Percentiles rank a stretch among this genome's conserved stretches.
Evolutionary conservation across 768 basidiomycete species (phyloP).

Genomic region (Podaxis pistillaris): DNA sequence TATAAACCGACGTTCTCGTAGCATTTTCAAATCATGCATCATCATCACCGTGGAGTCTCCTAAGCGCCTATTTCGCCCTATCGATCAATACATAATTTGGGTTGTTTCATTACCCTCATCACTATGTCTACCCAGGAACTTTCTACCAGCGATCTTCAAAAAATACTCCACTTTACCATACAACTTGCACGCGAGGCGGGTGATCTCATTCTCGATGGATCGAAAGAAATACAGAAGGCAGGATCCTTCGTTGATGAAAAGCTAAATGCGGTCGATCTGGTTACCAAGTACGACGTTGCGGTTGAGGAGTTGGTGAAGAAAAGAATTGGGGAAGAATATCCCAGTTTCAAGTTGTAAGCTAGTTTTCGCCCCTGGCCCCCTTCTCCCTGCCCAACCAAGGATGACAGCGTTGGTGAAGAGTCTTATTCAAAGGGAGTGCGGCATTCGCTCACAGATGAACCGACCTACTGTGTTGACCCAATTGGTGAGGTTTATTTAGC

Average conservation of each 20-base stretch:
- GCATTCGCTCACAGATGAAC: constrained; percentile 74
- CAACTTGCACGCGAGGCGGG: constrained; percentile 77
- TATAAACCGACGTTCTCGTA: no score
- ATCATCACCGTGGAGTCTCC: background rate
- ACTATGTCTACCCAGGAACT: constrained; percentile 36
- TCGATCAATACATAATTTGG: constrained; percentile 6
- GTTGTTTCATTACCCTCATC: constrained; percentile 8
- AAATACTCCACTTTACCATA: constrained; percentile 66
- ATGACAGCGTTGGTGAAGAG: constrained; percentile 87
- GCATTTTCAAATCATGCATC: background rate
- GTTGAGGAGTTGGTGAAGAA: constrained; percentile 84
- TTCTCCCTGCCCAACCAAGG: background rate
- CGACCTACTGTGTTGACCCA: constrained; percentile 96
- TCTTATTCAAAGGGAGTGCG: constrained; percentile 77
- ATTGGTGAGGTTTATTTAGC: constrained; percentile 55
- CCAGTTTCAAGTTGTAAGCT: constrained; percentile 78
- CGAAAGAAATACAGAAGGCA: constrained; percentile 62
- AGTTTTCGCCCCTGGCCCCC: background rate
- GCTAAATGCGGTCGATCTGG: constrained; percentile 92
- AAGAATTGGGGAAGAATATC: constrained; percentile 65
- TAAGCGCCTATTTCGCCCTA: background rate
- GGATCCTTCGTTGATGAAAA: constrained; percentile 67
- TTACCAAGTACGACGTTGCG: constrained; percentile 91
- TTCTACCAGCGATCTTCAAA: constrained; percentile 50
- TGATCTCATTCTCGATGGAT: constrained; percentile 72